Evolutionary conservation across 345 rosid species (phyloP).

Genomic region (Populus euphratica): DNA sequence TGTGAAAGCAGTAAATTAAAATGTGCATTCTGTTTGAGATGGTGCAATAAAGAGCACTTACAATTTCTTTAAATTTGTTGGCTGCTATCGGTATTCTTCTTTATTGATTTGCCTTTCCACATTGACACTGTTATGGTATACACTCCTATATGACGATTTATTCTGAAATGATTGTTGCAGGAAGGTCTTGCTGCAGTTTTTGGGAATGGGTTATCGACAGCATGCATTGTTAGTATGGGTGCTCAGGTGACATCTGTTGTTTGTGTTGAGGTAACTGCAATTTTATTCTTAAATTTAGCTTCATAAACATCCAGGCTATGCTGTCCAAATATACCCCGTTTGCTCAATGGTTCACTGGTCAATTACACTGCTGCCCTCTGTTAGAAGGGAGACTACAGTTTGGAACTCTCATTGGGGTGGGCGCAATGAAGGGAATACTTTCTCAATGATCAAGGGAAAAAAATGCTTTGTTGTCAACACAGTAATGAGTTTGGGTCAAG

Average conservation of each 20-base stretch:
- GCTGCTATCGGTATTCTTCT: neutral
- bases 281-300: neutral
- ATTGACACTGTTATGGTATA: neutral
- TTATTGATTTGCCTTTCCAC: neutral
- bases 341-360: neutral
- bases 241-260: slow-evolving; percentile 80
- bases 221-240: slow-evolving; percentile 88
- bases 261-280: slow-evolving; percentile 72
- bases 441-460: neutral
- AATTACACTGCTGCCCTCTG: neutral
- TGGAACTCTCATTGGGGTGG: neutral
- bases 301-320: neutral
- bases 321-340: neutral
- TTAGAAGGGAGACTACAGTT: neutral
- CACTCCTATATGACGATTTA: slow-evolving; percentile 6
- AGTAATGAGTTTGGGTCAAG: neutral
- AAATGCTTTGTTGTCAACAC: neutral
- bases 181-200: slow-evolving; percentile 92
- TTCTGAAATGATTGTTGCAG: slow-evolving; percentile 30
- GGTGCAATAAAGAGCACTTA: neutral
- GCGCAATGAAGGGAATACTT: neutral
- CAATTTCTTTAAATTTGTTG: neutral
- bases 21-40: neutral
- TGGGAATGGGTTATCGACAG: slow-evolving; percentile 88
- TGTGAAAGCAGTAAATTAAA: neutral